Base-by-base conservation (phyloP, 441 rosid species). In the Francoa sonchifolia region DNA sequence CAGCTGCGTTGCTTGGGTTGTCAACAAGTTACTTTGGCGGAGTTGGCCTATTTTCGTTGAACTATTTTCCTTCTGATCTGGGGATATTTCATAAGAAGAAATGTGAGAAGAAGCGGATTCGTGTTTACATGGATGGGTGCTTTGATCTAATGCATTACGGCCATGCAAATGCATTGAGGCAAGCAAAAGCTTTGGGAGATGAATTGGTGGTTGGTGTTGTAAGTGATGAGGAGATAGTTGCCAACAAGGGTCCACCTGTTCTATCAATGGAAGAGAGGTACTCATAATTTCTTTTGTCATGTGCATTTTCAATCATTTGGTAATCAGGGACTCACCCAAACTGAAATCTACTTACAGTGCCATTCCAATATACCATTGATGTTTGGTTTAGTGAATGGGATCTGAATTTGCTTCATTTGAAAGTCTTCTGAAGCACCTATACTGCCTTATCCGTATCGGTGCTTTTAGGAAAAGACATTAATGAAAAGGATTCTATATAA, bases 71-170 rank as follows among this genome's bases (percentile, higher is more conserved):
- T 62, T 61, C 64, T 8, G 72, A 69, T 53, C 51, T 40, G 20
- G 73, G 75, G 26, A 33, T 64, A 22, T 73, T 73, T 19, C 65
- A 47, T 11, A 71, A 62, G 59, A 69, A 48, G 42, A 63, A 43
- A 47, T 11, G 61, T 6, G 67, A 67, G 39, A 79, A 68, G 68
- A 80, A 65, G 65, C 74, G 58, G 0, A 61, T 82, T 19, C 83
- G 98, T 5, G 98, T 89, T 40, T 89, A 79, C 75, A 89, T 89
- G 98, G 98, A 89, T 46, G 98, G 95, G 19, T 84, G 98, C 65
- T 89, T 89, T 62, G 95, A 89, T 60, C 82, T 89, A 49, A 84
- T 89, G 97, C 97, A 89, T 73, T 84, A 79, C 39, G 97, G 97
- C 18, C 97, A 89, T 55, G 84, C 88, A 46, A 89, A 88, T 57